phyloP scores from a whole-genome alignment of 192 early-diverging fungal species.

The Funneliformis geosporum region DNA sequence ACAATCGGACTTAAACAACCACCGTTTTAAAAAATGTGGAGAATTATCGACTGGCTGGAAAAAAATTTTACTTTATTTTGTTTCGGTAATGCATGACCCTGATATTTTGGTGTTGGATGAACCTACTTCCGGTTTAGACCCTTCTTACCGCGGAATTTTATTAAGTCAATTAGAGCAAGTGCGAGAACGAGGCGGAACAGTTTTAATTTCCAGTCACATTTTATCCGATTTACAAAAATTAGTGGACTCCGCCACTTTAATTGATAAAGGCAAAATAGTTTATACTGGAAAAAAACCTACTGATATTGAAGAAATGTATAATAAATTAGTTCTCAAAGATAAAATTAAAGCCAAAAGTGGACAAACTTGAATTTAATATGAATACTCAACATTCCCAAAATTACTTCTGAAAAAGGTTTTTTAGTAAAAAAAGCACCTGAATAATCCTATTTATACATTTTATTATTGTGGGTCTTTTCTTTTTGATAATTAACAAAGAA shows the following conservation, averaged over 20 bases:
- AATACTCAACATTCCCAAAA: not conserved
- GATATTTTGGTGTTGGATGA: slow-evolving; percentile 24
- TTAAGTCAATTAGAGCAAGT: slow-evolving; percentile 18
- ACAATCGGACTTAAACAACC: slow-evolving; percentile 22
- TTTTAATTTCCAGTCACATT: slow-evolving; percentile 27
- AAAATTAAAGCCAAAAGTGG: slow-evolving; percentile 2
- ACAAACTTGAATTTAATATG: slow-evolving; percentile 24
- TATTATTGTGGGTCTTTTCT: not conserved
- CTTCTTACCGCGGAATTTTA: slow-evolving; percentile 25
- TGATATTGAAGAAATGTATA: slow-evolving; percentile 29
- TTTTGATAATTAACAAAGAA: not conserved
- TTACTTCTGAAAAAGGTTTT: slow-evolving; percentile 16
- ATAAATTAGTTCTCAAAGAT: slow-evolving; percentile 17
- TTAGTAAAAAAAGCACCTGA: slow-evolving; percentile 4
- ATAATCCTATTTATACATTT: slow-evolving; percentile 15
- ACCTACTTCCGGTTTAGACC: slow-evolving; percentile 25
- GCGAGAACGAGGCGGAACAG: slow-evolving; percentile 8
- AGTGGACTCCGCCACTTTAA: slow-evolving; percentile 6
- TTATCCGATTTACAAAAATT: slow-evolving; percentile 29
- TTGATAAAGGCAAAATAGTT: slow-evolving; percentile 29
- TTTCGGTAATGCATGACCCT: slow-evolving; percentile 18
- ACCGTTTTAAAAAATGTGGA: slow-evolving; percentile 10
- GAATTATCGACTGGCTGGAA: slow-evolving; percentile 21
- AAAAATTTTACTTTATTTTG: slow-evolving; percentile 26
- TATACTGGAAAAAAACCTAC: slow-evolving; percentile 16